Percentiles rank a stretch among this genome's conserved stretches.
These are phyloP conservation scores for Apiosordaria backusii DNA, from an alignment of 495 filamentous ascomycete species.

Conservation along the genomic window DNA sequence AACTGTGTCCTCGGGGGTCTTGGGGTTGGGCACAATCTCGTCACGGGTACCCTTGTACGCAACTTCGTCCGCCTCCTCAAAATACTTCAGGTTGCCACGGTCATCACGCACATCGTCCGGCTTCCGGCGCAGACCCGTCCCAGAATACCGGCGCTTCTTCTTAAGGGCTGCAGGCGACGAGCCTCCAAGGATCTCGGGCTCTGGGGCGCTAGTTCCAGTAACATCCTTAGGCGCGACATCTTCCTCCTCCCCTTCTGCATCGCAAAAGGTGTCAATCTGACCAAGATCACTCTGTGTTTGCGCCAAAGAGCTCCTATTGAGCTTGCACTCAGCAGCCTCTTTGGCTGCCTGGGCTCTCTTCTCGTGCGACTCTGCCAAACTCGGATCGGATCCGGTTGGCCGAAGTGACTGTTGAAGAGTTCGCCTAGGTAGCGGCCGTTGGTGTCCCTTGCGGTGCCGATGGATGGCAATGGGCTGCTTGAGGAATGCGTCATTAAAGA, in stretches of 20 bases:
- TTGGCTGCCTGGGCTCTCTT: conserved; percentile 9
- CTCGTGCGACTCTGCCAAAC: conserved; percentile 20
- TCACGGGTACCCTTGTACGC: conserved; percentile 78
- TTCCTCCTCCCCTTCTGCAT: conserved; percentile 20
- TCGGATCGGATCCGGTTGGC: conserved; percentile 34
- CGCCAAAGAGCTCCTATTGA: conserved; percentile 14
- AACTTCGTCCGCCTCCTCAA: conserved; percentile 70
- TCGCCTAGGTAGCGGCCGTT: conserved; percentile 52
- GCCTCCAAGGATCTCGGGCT: conserved; percentile 45
- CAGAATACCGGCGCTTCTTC: conserved; percentile 69
- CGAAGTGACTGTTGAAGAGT: conserved; percentile 38
- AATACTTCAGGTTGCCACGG: conserved; percentile 72
- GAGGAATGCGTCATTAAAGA: conserved; percentile 89
- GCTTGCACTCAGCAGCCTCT: conserved; percentile 13
- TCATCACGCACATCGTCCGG: conserved; percentile 60
- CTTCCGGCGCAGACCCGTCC: conserved; percentile 68
- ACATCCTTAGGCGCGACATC: conserved; percentile 40
- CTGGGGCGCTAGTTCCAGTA: conserved; percentile 54
- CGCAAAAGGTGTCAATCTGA: not conserved
- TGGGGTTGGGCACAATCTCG: conserved; percentile 4
- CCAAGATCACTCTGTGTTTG: conserved; percentile 37
- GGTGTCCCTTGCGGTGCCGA: conserved; percentile 58
- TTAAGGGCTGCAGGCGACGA: conserved; percentile 32
- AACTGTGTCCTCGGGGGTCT: not conserved
- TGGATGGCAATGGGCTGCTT: conserved; percentile 67